phyloP scores from a whole-genome alignment of 129 eudicot species.

The Arctium lappa region DNA sequence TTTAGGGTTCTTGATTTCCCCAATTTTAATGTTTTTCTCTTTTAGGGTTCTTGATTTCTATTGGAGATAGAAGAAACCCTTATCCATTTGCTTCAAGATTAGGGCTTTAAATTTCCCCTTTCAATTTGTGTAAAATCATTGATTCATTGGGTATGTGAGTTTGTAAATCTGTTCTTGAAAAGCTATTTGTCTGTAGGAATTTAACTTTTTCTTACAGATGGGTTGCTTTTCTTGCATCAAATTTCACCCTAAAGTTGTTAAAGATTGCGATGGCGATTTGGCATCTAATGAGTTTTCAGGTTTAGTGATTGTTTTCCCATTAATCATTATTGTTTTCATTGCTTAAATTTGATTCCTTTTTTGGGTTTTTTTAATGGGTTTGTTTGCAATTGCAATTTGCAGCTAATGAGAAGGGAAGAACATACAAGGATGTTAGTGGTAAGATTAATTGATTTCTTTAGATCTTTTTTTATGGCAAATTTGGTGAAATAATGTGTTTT shows the following conservation, averaged over 20 bases:
- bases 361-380: neutral
- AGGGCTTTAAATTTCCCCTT: neutral
- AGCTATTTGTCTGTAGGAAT: neutral
- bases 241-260: slow-evolving; percentile 15
- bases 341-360: neutral
- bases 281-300: slow-evolving; percentile 4
- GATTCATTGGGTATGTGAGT: neutral
- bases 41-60: neutral
- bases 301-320: neutral
- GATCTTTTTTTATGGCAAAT: neutral
- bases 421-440: slow-evolving; percentile 35
- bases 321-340: neutral
- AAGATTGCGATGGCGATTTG: slow-evolving; percentile 17
- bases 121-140: neutral
- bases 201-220: neutral
- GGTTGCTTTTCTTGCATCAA: slow-evolving; percentile 33
- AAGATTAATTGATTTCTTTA: neutral
- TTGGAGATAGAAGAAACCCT: slow-evolving; percentile 2
- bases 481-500: neutral
- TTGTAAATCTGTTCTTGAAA: neutral
- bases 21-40: too few species aligned
- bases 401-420: slow-evolving; percentile 38
- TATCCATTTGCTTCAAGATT: neutral
- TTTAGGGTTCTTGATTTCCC: too few species aligned
- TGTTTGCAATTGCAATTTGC: slow-evolving; percentile 12